Evolutionary conservation across 2,329 filamentous ascomycete genomes (phyloP), one percentile per base, ranked within the genome.

Genomic region (Phaeosphaeriaceae sp.): DNA sequence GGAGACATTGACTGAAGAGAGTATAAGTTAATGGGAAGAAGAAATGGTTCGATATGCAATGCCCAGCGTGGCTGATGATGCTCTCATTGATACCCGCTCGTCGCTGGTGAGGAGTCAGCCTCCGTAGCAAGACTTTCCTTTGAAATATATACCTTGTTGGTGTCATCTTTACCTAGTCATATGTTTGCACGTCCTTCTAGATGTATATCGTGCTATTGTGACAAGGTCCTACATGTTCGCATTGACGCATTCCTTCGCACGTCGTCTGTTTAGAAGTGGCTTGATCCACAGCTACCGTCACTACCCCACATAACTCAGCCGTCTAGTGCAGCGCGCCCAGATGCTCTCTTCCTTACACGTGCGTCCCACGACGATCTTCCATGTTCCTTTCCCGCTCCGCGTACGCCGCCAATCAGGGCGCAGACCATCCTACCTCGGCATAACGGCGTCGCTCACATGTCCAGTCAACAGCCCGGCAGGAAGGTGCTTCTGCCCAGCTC

Each of bases 131-230:
- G n/a, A 11, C 41, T 19, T 44, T 44, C 6, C 11, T 36, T 36
- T 11, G 31, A 36, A 36, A 36, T 36, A 36, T 7, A 66, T 66
- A 59, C 54, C 56, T 48, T 44, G 15, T 42, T 19, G 40, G 41
- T 42, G 51, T 51, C 50, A 3, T 3, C 31, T 11, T 15, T 15
- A 6, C 25, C 25, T n/a, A n/a, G n/a, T n/a, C n/a, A n/a, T n/a
- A n/a, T n/a, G n/a, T n/a, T n/a, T n/a, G n/a, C n/a, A n/a, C n/a
- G n/a, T n/a, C n/a, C n/a, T n/a, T n/a, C n/a, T n/a, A n/a, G n/a
- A n/a, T n/a, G n/a, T n/a, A n/a, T n/a, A n/a, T 31, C 11, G 25
- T 31, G 25, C 25, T 6, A 6, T 31, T 31, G 25, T 31, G 25
- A 31, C 25, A 31, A n/a, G n/a, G n/a, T n/a, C n/a, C n/a, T n/a